These are phyloP conservation scores for Cercospora canescens DNA, from an alignment of 2,329 filamentous ascomycete genomes.

Conservation along the genomic window DNA sequence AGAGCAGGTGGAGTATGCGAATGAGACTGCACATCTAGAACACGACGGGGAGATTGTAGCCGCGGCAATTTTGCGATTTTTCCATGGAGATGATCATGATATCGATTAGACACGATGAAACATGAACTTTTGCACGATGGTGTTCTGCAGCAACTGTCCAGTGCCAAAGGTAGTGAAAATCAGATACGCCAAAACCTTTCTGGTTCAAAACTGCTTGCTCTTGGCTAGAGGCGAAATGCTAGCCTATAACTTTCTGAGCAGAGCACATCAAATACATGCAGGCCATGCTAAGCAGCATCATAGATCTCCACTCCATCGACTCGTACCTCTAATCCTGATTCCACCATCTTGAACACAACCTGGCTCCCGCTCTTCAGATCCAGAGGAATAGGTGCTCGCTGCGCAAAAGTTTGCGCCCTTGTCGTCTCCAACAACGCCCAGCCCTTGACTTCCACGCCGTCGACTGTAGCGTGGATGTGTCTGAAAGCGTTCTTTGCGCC, in stretches of 20 bases:
- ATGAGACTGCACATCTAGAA: conserved; percentile 41
- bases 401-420: conserved; percentile 21
- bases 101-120: conserved; percentile 26
- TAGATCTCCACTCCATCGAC: conserved; percentile 28
- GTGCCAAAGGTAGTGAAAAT: too few relatives aligned
- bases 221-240: too few relatives aligned
- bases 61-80: conserved; percentile 46
- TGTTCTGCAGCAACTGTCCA: too few relatives aligned
- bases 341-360: conserved; percentile 24
- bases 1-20: conserved; percentile 39
- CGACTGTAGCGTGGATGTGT: conserved; percentile 24
- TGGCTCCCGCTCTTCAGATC: conserved; percentile 20
- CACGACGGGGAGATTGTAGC: conserved; percentile 44
- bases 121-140: neutral
- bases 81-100: conserved; percentile 51
- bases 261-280: neutral
- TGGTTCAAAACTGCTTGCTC: neutral
- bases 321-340: conserved; percentile 23
- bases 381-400: conserved; percentile 26
- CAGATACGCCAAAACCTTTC: too few relatives aligned
- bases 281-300: conserved; percentile 8
- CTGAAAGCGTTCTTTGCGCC: conserved; percentile 29
- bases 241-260: neutral
- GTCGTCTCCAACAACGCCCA: conserved; percentile 28
- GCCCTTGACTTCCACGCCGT: conserved; percentile 19